phyloP scores from a whole-genome alignment of 768 basidiomycete species.

The Kwoniella heveanensis region DNA sequence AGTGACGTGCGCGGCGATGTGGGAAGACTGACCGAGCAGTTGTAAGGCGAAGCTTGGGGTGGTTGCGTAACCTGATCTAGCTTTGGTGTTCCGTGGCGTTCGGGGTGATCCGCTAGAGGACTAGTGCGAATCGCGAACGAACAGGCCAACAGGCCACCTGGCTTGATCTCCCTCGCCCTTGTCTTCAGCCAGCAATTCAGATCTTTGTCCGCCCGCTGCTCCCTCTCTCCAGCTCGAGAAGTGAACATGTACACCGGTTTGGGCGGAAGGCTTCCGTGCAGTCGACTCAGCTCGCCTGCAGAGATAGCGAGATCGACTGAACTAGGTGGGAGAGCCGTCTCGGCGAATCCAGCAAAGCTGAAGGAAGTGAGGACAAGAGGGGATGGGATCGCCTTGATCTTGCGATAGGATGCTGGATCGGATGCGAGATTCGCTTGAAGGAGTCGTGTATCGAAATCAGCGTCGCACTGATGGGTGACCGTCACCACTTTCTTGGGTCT shows the following conservation, averaged over 20 bases:
- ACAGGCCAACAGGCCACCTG: conserved; percentile 29
- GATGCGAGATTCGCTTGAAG: conserved; percentile 20
- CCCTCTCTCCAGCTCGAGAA: conserved; percentile 23
- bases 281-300: conserved; percentile 21
- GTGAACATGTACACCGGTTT: conserved; percentile 7
- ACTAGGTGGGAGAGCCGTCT: conserved; percentile 22
- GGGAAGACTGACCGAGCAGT: conserved; percentile 14
- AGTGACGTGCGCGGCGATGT: conserved; percentile 14
- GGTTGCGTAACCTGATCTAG: background rate
- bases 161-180: conserved; percentile 27
- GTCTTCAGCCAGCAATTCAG: conserved; percentile 30
- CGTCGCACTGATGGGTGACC: conserved; percentile 32
- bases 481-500: conserved; percentile 10
- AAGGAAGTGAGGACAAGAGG: conserved; percentile 26
- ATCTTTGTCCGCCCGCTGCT: conserved; percentile 25
- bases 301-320: conserved; percentile 30
- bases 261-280: conserved; percentile 18
- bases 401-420: conserved; percentile 25
- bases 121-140: conserved; percentile 25
- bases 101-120: background rate
- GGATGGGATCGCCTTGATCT: conserved; percentile 8
- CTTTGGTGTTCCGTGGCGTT: background rate
- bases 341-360: conserved; percentile 27
- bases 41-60: conserved; percentile 11
- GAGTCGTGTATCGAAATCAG: conserved; percentile 24